These are phyloP conservation scores for Populus tremula DNA, from an alignment of 345 rosid genomes.

Conservation along the genomic window DNA sequence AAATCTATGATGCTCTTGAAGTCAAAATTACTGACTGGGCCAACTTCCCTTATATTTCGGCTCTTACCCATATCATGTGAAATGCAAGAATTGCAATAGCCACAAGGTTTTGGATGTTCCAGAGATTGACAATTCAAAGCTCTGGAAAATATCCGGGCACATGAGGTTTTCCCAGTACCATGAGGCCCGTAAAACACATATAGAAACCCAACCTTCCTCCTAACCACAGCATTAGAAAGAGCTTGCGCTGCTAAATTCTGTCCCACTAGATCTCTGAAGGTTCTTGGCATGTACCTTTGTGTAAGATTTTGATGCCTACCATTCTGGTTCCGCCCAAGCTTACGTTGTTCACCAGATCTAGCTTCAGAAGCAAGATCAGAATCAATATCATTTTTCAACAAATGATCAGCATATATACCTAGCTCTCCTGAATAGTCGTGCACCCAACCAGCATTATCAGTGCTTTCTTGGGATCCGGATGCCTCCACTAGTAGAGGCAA, in stretches of 20 bases:
- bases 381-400: constrained; percentile 63
- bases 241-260: constrained; percentile 87
- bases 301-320: constrained; percentile 73
- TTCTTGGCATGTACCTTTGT: constrained; percentile 78
- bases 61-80: constrained; percentile 72
- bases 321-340: constrained; percentile 30
- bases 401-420: constrained; percentile 77
- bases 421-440: constrained; percentile 95
- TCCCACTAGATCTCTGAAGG: constrained; percentile 75
- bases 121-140: constrained; percentile 85
- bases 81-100: constrained; percentile 69
- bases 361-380: constrained; percentile 82
- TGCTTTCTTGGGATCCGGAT: constrained; percentile 58
- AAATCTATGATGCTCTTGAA: constrained; percentile 64
- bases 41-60: constrained; percentile 67
- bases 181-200: constrained; percentile 94
- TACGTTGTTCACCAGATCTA: constrained; percentile 53
- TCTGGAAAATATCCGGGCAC: constrained; percentile 85
- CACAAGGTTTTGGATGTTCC: constrained; percentile 78
- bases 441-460: constrained; percentile 66
- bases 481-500: constrained; percentile 70
- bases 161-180: constrained; percentile 94
- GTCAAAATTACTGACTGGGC: constrained; percentile 74
- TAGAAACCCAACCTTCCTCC: constrained; percentile 76
- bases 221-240: constrained; percentile 72